These are phyloP conservation scores for Juncus inflexus DNA, from an alignment of 176 grass and related monocot genomes.

Conservation along the genomic window DNA sequence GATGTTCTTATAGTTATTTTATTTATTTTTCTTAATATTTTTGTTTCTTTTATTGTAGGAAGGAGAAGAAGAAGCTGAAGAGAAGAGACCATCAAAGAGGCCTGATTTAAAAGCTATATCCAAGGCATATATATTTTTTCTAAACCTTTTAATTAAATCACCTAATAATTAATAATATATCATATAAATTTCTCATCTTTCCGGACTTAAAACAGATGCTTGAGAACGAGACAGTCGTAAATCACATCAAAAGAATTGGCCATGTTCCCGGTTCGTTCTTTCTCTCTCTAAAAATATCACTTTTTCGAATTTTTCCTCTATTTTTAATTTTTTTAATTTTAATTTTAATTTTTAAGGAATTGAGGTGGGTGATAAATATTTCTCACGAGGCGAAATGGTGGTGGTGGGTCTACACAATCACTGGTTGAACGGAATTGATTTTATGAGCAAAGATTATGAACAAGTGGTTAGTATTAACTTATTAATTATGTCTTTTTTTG, in stretches of 20 bases:
- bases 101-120: constrained; percentile 65
- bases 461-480: constrained; percentile 41
- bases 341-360: constrained; percentile 38
- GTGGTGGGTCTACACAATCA: constrained; percentile 86
- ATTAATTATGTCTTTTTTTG: background rate
- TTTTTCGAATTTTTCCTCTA: background rate
- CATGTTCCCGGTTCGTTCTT: constrained; percentile 22
- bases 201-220: constrained; percentile 13
- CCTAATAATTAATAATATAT: background rate
- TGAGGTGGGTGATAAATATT: constrained; percentile 70
- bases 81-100: constrained; percentile 42
- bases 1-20: background rate
- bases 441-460: constrained; percentile 60
- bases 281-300: constrained; percentile 4
- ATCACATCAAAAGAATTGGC: constrained; percentile 17
- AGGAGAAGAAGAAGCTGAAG: constrained; percentile 33
- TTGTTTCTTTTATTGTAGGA: constrained; percentile 29
- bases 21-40: background rate
- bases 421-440: constrained; percentile 94
- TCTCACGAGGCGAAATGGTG: constrained; percentile 88
- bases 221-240: constrained; percentile 8
- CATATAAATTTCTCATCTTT: background rate
- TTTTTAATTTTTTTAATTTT: background rate
- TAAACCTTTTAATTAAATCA: background rate
- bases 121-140: constrained; percentile 31